Evolutionary conservation across 352 stramenopile species (phyloP).

Genomic region (Peronospora destructor): DNA sequence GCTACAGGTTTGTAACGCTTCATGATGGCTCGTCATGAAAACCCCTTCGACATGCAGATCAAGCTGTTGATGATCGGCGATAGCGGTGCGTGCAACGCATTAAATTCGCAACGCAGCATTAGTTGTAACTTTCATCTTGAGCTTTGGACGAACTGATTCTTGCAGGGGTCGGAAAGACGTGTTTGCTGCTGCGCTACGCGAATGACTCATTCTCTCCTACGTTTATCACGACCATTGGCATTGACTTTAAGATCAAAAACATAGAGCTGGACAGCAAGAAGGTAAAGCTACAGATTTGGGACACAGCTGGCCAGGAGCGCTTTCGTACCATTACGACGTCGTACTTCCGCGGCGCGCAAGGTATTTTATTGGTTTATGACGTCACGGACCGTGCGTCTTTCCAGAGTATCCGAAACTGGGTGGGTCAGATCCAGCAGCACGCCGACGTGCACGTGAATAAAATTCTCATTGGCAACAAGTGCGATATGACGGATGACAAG

Average conservation of each 20-base stretch:
- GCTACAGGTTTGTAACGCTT: conserved; percentile 19
- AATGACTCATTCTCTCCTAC: conserved; percentile 88
- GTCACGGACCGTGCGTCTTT: conserved; percentile 96
- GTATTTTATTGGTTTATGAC: conserved; percentile 98
- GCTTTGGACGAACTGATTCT: not conserved
- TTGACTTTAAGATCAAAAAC: conserved; percentile 91
- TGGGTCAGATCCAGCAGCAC: conserved; percentile 96
- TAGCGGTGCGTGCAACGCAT: conserved; percentile 68
- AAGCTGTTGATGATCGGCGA: conserved; percentile 97
- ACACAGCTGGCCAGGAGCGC: conserved; percentile 97
- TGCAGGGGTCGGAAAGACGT: conserved; percentile 85
- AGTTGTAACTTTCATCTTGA: not conserved
- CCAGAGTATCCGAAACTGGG: conserved; percentile 97
- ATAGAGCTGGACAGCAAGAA: conserved; percentile 93
- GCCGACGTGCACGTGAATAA: conserved; percentile 99
- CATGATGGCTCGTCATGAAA: conserved; percentile 84
- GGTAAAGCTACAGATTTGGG: conserved; percentile 98
- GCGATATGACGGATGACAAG: conserved; percentile 97
- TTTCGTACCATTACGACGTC: conserved; percentile 99
- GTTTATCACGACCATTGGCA: conserved; percentile 88
- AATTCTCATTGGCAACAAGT: conserved; percentile 99
- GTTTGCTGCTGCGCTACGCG: conserved; percentile 80
- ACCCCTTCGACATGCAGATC: conserved; percentile 96
- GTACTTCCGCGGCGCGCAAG: conserved; percentile 98
- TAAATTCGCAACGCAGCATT: not conserved